Evolutionary conservation across 2,329 filamentous ascomycete genomes (phyloP).

Genomic region (Septoria petroselini): DNA sequence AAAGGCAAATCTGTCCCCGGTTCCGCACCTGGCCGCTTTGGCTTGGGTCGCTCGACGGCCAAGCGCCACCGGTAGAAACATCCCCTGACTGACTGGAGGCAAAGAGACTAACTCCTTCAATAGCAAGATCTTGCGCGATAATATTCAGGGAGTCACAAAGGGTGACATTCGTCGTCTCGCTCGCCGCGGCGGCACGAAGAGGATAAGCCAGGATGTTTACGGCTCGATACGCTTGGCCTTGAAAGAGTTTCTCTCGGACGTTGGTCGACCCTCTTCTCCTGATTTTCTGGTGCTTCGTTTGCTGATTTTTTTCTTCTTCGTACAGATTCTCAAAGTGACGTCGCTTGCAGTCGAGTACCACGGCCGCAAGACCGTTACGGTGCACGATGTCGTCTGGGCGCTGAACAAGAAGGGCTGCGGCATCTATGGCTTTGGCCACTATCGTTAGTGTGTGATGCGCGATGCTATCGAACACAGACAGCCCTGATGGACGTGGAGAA

Average conservation of each 20-base stretch:
- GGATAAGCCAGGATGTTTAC: conserved; percentile 65
- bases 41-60: too few species aligned
- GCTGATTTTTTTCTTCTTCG: too few species aligned
- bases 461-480: too few species aligned
- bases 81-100: neutral
- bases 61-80: conserved; percentile 13
- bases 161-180: conserved; percentile 61
- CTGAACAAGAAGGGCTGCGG: conserved; percentile 7
- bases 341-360: conserved; percentile 47
- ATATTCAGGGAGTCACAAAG: conserved; percentile 97
- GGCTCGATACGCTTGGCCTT: conserved; percentile 56
- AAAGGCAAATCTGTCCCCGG: too few species aligned
- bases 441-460: neutral
- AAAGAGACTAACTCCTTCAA: conserved; percentile 38
- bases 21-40: too few species aligned
- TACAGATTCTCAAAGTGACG: neutral
- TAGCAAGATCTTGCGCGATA: conserved; percentile 96
- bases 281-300: too few species aligned
- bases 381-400: conserved; percentile 50
- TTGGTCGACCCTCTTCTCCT: conserved; percentile 50
- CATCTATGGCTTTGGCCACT: conserved; percentile 8
- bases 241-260: conserved; percentile 51
- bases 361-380: conserved; percentile 58
- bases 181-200: conserved; percentile 71
- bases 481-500: too few species aligned